phyloP scores from a whole-genome alignment of 2,329 filamentous ascomycete species.

The Podosphaera aphanis region DNA sequence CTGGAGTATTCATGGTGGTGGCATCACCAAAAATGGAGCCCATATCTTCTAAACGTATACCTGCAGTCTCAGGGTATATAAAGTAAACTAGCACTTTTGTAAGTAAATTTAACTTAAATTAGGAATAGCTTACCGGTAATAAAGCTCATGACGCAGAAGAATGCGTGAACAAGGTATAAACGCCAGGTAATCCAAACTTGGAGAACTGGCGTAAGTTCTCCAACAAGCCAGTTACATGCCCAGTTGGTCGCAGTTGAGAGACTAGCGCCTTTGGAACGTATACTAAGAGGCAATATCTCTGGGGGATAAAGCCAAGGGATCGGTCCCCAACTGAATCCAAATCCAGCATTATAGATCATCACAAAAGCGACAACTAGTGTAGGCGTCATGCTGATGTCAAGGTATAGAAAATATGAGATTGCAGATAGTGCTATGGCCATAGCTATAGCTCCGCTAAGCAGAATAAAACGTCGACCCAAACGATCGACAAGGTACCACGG shows the following conservation, averaged over 20 bases:
- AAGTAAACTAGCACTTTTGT: constrained; percentile 51
- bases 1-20: constrained; percentile 58
- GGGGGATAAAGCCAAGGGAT: constrained; percentile 97
- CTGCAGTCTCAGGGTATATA: constrained; percentile 89
- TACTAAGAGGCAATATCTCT: constrained; percentile 93
- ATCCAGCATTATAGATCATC: constrained; percentile 95
- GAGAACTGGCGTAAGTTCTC: constrained; percentile 79
- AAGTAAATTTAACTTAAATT: not conserved
- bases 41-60: constrained; percentile 92
- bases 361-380: constrained; percentile 79
- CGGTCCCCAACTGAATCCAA: constrained; percentile 91
- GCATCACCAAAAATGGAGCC: constrained; percentile 83
- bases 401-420: constrained; percentile 88
- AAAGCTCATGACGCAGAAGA: constrained; percentile 89
- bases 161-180: constrained; percentile 82
- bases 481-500: constrained; percentile 93
- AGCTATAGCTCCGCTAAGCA: constrained; percentile 68
- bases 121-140: constrained; percentile 57
- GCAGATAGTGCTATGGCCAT: constrained; percentile 74
- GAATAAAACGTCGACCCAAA: constrained; percentile 71
- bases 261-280: constrained; percentile 89
- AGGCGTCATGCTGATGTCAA: constrained; percentile 58
- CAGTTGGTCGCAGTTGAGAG: constrained; percentile 91
- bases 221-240: constrained; percentile 96
- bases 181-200: constrained; percentile 87